Base-by-base conservation (phyloP, 805 yeast species). In the Komagataella ulmi region DNA sequence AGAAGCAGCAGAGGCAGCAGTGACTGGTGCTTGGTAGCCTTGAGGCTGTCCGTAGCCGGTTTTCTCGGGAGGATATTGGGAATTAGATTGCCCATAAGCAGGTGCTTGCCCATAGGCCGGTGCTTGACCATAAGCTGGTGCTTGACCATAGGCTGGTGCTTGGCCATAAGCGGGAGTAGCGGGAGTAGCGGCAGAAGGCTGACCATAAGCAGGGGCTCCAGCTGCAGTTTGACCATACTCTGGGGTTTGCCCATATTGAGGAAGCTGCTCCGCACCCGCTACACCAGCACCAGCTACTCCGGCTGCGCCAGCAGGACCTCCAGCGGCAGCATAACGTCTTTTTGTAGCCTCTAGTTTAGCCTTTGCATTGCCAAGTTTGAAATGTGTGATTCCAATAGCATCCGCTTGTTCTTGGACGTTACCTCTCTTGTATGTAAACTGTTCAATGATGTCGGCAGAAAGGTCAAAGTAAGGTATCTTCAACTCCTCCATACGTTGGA, bases 391-490 rank as follows among this genome's bases (percentile, higher is more conserved):
- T n/a, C 90, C 87, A 59, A 93, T 80, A 3, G 86, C 82, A 64
- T 91, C 98, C 1, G 97, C 75, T 61, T 80, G 83, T 62, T 90
- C 97, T 63, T 89, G 95, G 49, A 91, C 79, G 58, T 88, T 83
- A 45, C 98, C 99, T 65, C 95, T 82, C 71, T 93, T 93, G 56
- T 73, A 74, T 36, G 65, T 67, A 68, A 83, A 93, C 3, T 90
- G 84, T 64, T 86, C 91, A 51, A 85, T 74, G 56, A 93, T 86
- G 64, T 89, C 98, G 47, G 86, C 75, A 50, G 79, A 73, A 63
- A 93, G 73, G 65, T 93, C 95, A 68, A 93, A 93, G 70, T 93
- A 93, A 14, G 97, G 97, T 58, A 93, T 93, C 71, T 93, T 89
- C 86, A 91, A 82, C 64, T 88, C 96, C 69, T 91, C 96, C 88